Base-by-base conservation (phyloP, 1,284 basidiomycete species). In the Inonotus hispidus region DNA sequence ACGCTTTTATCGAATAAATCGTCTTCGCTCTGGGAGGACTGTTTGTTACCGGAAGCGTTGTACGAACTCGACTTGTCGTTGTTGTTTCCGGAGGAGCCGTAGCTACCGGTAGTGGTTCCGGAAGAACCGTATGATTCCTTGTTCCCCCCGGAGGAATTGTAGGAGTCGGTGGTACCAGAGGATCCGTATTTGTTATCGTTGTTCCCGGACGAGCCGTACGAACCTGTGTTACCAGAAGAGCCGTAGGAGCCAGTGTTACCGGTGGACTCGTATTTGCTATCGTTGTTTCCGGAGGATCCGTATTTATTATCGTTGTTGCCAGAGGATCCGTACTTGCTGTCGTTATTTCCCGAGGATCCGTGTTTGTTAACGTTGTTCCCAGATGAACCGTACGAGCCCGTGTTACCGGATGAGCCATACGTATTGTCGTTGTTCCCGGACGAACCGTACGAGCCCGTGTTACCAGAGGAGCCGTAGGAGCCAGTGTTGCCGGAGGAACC, bases 1-100 rank as follows among this genome's bases (percentile, higher is more conserved):
- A 61, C 38, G 1, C 60, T 55, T 16, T 58, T 61, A 35, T 58
- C 56, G 55, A 61, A 29, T n/a, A 27, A 61, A 27, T 53, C 55
- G 7, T 32, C 27, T 21, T 54, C 38, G 19, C 58, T 27, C 39
- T 38, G 27, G 35, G 43, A 27, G 2, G 56, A 45, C 2, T 29
- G 39, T 23, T 43, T 37, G 29, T 45, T 55, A 8, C 41, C 16
- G 27, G 39, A 39, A 5, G 35, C 35, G 8, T 21, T 25, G 58
- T 41, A 59, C 2, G 52, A 54, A 16, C 50, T 52, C 16, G 50
- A 1, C 27, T 60, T 45, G 32, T 32, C 11, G 49, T 53, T 53
- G 21, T 25, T 29, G 37, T 39, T 19, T 1, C 43, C 43, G 21
- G 45, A 38, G 5, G 32, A 38, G 54, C 43, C 39, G 25, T 19